Percentiles rank a stretch among this genome's conserved stretches.
Conservation (phyloP, 2,329 filamentous ascomycete genomes). For the Fusarium verticillioides region DNA sequence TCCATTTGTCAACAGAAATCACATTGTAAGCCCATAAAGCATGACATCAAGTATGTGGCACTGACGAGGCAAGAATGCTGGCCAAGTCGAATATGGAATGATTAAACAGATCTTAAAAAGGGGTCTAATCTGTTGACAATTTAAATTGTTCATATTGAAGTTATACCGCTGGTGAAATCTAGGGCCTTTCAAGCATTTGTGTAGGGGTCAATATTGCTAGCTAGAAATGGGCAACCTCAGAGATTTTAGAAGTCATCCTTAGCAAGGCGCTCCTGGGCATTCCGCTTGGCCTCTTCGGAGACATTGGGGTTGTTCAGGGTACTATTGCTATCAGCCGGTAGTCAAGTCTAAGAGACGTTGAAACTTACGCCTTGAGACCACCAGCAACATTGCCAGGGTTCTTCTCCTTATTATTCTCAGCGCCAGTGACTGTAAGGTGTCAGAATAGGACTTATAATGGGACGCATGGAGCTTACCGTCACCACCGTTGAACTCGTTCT, state of each 20-base stretch:
- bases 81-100: background rate
- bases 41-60: background rate
- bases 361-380: slow-evolving; percentile 61
- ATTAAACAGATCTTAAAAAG: background rate
- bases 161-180: background rate
- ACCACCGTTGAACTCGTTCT: slow-evolving; percentile 60
- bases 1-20: background rate
- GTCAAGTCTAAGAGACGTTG: no score
- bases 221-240: background rate
- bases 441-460: background rate
- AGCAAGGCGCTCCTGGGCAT: slow-evolving; percentile 63
- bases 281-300: slow-evolving; percentile 66
- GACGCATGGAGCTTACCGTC: slow-evolving; percentile 43
- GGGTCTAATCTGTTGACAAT: background rate
- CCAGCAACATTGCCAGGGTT: slow-evolving; percentile 65
- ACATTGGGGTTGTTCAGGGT: slow-evolving; percentile 67
- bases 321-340: slow-evolving; percentile 38
- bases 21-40: background rate
- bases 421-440: slow-evolving; percentile 43
- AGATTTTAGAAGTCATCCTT: slow-evolving; percentile 25
- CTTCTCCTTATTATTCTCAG: slow-evolving; percentile 55
- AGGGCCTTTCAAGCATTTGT: background rate
- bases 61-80: background rate
- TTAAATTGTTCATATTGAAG: background rate
- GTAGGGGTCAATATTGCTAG: background rate